These are phyloP conservation scores for Cystobasidium sp. DNA, from an alignment of 1,284 basidiomycete genomes.

Conservation along the genomic window DNA sequence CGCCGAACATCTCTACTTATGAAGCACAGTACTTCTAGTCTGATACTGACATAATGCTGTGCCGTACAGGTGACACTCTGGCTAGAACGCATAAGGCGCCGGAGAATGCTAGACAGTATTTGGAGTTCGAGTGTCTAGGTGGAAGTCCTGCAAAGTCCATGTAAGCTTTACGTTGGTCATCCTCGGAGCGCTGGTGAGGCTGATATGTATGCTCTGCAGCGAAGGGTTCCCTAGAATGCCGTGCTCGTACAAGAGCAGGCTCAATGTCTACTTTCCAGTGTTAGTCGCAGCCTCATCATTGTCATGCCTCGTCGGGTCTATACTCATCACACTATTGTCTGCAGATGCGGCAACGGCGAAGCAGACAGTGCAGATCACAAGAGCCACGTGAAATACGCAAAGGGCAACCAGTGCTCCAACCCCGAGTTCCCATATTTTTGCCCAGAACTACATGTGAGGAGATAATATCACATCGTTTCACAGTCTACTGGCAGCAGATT, in stretches of 20 bases:
- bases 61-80: no score
- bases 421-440: background rate
- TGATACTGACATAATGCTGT: no score
- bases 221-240: conserved; percentile 17
- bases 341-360: conserved; percentile 29
- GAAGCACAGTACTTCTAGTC: no score
- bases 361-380: conserved; percentile 26
- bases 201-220: background rate
- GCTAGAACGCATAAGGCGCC: conserved; percentile 5
- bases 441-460: conserved; percentile 19
- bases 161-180: no score
- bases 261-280: conserved; percentile 33
- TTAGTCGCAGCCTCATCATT: background rate
- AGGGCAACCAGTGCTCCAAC: conserved; percentile 3
- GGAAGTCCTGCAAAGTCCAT: no score
- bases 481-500: no score
- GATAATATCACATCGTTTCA: no score
- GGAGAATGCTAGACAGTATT: conserved; percentile 6
- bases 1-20: background rate
- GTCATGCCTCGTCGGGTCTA: background rate
- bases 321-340: background rate
- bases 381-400: conserved; percentile 27
- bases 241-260: background rate
- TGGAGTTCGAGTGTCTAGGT: conserved; percentile 14
- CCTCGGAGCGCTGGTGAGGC: no score